phyloP scores from a whole-genome alignment of 257 asterid species.

The Nyctanthes arbortristis region DNA sequence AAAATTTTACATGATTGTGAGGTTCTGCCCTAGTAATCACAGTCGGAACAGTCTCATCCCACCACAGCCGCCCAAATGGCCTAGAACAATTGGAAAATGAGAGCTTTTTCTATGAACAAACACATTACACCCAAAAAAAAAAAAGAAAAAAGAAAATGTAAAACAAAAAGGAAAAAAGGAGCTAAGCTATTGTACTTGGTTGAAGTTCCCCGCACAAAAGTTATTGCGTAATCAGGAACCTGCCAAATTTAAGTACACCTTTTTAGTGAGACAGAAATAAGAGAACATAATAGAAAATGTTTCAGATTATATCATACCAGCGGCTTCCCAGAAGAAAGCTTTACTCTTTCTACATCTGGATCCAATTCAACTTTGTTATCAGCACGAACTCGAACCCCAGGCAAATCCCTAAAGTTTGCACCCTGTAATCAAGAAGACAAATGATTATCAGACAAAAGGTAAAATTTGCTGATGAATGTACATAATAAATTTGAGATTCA shows the following conservation, averaged over 20 bases:
- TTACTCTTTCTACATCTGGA: slow-evolving; percentile 42
- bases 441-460: not conserved
- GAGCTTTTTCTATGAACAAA: not conserved
- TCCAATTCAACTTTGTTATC: slow-evolving; percentile 76
- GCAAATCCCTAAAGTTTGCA: slow-evolving; percentile 70
- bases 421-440: slow-evolving; percentile 47
- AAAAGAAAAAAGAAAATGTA: not conserved
- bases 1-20: slow-evolving; percentile 62
- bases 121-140: not conserved
- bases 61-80: slow-evolving; percentile 94
- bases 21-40: slow-evolving; percentile 93
- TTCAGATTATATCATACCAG: slow-evolving; percentile 50
- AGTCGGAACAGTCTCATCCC: slow-evolving; percentile 89
- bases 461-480: not conserved
- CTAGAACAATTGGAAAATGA: slow-evolving; percentile 32
- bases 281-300: too few species aligned
- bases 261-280: not conserved
- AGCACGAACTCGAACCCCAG: slow-evolving; percentile 59
- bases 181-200: slow-evolving; percentile 47
- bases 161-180: not conserved
- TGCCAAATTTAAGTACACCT: slow-evolving; percentile 13
- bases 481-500: not conserved
- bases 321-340: slow-evolving; percentile 72
- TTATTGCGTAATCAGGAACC: slow-evolving; percentile 95
- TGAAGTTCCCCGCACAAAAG: slow-evolving; percentile 57